phyloP scores from a whole-genome alignment of 345 rosid genomes.

The Psidium guajava region DNA sequence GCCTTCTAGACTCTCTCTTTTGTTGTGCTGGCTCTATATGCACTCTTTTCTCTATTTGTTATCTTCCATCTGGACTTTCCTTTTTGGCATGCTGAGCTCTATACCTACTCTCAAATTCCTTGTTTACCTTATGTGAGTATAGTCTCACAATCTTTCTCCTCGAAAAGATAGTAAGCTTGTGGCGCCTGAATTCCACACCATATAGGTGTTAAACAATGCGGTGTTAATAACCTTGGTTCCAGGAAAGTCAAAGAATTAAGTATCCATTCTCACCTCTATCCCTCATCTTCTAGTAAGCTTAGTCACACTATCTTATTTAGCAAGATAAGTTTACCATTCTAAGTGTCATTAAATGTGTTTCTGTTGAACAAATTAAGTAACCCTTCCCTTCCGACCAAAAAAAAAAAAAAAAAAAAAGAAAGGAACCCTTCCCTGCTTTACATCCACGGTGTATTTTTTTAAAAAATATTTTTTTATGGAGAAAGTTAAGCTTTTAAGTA shows the following conservation, averaged over 20 bases:
- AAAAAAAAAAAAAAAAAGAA: too few species aligned
- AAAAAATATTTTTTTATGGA: too few species aligned
- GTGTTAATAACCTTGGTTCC: background rate
- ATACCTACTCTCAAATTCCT: background rate
- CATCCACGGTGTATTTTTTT: background rate
- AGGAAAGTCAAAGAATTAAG: background rate
- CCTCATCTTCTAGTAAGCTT: background rate
- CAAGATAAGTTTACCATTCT: background rate
- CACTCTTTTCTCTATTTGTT: background rate
- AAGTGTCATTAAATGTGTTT: background rate
- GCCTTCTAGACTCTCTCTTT: background rate
- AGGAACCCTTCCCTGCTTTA: background rate
- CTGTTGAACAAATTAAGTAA: background rate
- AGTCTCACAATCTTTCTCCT: background rate
- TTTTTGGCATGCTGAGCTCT: background rate
- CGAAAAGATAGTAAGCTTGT: background rate
- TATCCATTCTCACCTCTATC: background rate
- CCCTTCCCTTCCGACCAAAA: background rate
- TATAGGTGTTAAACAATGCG: background rate
- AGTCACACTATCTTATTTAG: background rate
- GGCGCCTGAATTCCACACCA: background rate
- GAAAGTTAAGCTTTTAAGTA: background rate
- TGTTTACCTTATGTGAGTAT: background rate
- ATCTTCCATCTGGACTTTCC: background rate
- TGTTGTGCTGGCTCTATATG: background rate